Conservation (phyloP, 371 early-diverging fungal genomes). For the Haplosporangium sp. region DNA sequence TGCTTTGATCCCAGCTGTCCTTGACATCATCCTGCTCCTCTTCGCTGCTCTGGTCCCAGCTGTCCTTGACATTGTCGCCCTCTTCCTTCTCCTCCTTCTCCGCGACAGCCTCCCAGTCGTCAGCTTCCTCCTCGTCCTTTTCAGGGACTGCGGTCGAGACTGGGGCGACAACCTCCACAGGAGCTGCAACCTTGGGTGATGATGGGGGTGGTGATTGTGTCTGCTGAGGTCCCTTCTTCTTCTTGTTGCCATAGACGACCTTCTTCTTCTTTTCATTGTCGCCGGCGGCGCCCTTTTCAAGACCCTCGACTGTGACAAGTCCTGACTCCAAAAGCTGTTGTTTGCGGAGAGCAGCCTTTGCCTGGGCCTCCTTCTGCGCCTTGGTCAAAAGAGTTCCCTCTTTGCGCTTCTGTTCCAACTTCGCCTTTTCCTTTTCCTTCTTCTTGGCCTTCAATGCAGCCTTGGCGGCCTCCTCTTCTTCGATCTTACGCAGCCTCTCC, state of each 20-base stretch:
- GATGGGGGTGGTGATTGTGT: constrained; percentile 45
- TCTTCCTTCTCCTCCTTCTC: constrained; percentile 48
- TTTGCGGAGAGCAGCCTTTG: constrained; percentile 75
- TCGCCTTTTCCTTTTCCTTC: constrained; percentile 81
- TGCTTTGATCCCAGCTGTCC: constrained; percentile 77
- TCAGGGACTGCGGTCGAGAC: constrained; percentile 51
- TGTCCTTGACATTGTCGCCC: constrained; percentile 59
- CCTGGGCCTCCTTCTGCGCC: constrained; percentile 91
- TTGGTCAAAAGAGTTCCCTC: constrained; percentile 94
- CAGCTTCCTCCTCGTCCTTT: constrained; percentile 59
- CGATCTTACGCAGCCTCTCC: constrained; percentile 64
- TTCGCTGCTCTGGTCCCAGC: constrained; percentile 53
- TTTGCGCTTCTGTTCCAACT: constrained; percentile 90
- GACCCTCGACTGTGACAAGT: constrained; percentile 79
- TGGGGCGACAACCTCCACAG: constrained; percentile 29
- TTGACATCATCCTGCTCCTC: constrained; percentile 59
- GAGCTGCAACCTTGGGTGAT: constrained; percentile 41
- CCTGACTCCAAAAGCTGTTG: constrained; percentile 86
- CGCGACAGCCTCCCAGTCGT: constrained; percentile 58
- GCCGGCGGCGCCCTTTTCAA: constrained; percentile 57
- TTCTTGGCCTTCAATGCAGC: constrained; percentile 74
- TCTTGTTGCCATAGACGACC: constrained; percentile 65
- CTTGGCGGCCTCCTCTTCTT: constrained; percentile 63
- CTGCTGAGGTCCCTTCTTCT: constrained; percentile 68
- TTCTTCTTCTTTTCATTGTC: constrained; percentile 60